A percentile compares a stretch with the other conserved stretches of the same genome.
Evolutionary conservation across 1,284 basidiomycete species (phyloP).

Genomic region (Sanghuangporus weigelae): DNA sequence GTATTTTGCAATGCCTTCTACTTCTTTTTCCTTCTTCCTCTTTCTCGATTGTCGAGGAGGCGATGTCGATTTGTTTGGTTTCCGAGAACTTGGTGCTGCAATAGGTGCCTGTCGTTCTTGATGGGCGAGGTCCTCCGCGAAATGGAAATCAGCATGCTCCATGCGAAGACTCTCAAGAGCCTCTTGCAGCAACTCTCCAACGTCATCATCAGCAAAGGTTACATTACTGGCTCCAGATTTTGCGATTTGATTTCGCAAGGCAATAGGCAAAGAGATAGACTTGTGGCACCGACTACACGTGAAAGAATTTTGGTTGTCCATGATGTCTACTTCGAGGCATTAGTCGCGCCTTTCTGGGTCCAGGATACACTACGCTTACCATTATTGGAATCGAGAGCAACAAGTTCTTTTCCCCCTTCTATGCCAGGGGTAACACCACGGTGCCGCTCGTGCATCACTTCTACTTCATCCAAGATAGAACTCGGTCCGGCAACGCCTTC

Average conservation of each 20-base stretch:
- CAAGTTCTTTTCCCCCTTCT: not conserved
- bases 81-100: not conserved
- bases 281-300: slow-evolving; percentile 20
- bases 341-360: not conserved
- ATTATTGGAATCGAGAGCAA: slow-evolving; percentile 9
- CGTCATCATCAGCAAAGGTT: not conserved
- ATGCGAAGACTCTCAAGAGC: slow-evolving; percentile 45
- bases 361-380: not conserved
- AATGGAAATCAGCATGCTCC: slow-evolving; percentile 86
- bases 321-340: not conserved
- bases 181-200: slow-evolving; percentile 22
- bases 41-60: slow-evolving; percentile 30
- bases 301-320: slow-evolving; percentile 15
- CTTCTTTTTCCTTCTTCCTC: slow-evolving; percentile 35
- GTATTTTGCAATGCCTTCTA: slow-evolving; percentile 72
- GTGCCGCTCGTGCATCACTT: slow-evolving; percentile 22
- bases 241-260: not conserved
- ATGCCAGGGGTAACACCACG: slow-evolving; percentile 5
- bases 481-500: slow-evolving; percentile 12
- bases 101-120: slow-evolving; percentile 20
- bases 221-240: slow-evolving; percentile 4
- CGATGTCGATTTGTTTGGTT: slow-evolving; percentile 10
- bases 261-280: slow-evolving; percentile 12
- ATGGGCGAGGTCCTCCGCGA: slow-evolving; percentile 69
- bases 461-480: slow-evolving; percentile 18